Evolutionary conservation across 2,329 filamentous ascomycete genomes (phyloP), one percentile per base, ranked within the genome.

Genomic region (Fusarium duplospermum): DNA sequence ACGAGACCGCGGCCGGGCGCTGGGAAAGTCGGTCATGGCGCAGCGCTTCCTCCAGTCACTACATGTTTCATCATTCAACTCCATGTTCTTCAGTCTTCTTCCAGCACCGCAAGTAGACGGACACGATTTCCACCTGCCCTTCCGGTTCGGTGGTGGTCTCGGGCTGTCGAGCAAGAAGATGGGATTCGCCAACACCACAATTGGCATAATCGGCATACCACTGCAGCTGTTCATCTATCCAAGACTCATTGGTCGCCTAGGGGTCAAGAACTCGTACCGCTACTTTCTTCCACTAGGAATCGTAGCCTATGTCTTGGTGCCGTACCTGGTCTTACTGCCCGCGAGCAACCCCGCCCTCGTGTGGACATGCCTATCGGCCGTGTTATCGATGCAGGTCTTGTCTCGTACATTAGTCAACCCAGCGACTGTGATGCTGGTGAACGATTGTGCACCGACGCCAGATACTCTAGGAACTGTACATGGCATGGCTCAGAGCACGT

Each of bases 371-470:
- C 47, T 54, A n/a, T 54, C 71, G 20, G 64, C 24, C 2, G 64
- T 77, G 27, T 61, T 79, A 4, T 45, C 64, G 5, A 29, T 77
- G 61, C 72, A 78, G 4, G 72, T 79, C 24, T 40, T 78, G 27
- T 70, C 77, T 11, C 57, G 77, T 14, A 72, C 70, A 4, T 79
- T 79, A 58, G 70, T 77, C 36, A 75, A 60, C 24, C 77, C 76
- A 20, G 77, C 77, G 11, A 74, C 77, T 2, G 71, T 78, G 10
- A 72, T 79, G 64, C 45, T 79, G 27, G 75, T 79, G 40, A 78
- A 79, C 56, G 76, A 77, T 9, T 76, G 66, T 3, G 74, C 77
- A 2, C 76, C 77, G 6, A 70, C 64, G 24, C 77, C 72, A 5
- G 65, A 59, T 7, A 47, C 75, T 14, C 70, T 79, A 14, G 74